Percentiles rank a stretch among this genome's conserved stretches.
Conservation (phyloP, 1,284 basidiomycete genomes). For the Sporisorium graminicola region DNA sequence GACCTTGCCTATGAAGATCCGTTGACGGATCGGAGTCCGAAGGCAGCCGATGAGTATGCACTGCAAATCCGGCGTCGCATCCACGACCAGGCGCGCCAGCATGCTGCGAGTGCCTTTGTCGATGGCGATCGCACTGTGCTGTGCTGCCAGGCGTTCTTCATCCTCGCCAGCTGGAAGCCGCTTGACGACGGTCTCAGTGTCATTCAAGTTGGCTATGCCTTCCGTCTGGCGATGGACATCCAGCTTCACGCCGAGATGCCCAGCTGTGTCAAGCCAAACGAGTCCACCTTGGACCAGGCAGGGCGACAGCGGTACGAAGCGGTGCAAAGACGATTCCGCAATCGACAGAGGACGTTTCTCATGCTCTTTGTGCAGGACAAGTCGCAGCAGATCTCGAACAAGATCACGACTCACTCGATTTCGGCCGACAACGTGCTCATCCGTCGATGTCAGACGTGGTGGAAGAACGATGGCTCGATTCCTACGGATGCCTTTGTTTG, state of each 20-base stretch:
- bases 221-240: conserved; percentile 55
- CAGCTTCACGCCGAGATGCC: conserved; percentile 52
- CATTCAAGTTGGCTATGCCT: conserved; percentile 51
- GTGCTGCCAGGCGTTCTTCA: conserved; percentile 50
- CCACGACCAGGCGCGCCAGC: conserved; percentile 39
- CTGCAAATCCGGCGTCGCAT: conserved; percentile 37
- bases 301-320: conserved; percentile 43
- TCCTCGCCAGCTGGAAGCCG: conserved; percentile 52
- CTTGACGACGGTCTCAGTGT: conserved; percentile 50
- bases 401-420: conserved; percentile 45
- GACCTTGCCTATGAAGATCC: conserved; percentile 38
- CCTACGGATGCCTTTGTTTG: conserved; percentile 46
- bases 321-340: conserved; percentile 47
- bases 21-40: conserved; percentile 15
- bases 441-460: conserved; percentile 51
- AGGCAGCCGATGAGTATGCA: conserved; percentile 41
- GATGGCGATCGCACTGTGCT: conserved; percentile 51
- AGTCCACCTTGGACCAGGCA: conserved; percentile 39
- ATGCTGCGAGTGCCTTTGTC: conserved; percentile 49
- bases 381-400: conserved; percentile 54
- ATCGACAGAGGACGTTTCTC: conserved; percentile 52
- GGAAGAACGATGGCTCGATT: conserved; percentile 34
- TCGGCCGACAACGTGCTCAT: conserved; percentile 44
- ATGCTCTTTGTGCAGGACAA: conserved; percentile 57
- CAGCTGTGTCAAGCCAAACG: conserved; percentile 48